Base-by-base conservation (phyloP, 2,329 filamentous ascomycete species). In the Colletotrichum graminicola region DNA sequence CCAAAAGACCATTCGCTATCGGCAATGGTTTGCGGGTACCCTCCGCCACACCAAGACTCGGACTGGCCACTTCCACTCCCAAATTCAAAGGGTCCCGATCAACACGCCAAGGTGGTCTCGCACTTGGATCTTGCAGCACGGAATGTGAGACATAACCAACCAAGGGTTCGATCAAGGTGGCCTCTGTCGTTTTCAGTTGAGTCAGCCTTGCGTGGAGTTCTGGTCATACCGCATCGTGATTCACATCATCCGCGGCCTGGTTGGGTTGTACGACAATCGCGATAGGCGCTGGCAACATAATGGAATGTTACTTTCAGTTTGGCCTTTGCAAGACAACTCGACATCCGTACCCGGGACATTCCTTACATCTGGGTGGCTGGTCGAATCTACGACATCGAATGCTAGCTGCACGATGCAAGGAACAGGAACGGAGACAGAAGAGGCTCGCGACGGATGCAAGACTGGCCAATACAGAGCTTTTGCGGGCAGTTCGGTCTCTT, bases 121-220 rank as follows among this genome's bases (percentile, higher is more conserved):
- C 55, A 29, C 67, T 66, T 55, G 60, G 55, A 67, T 70, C 56
- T 71, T 64, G 56, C 67, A 57, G 57, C 43, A 43, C 43, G 56
- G 51, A 32, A 34, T 39, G 36, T 68, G 52, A 68, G 68, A 71
- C 65, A 71, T 14, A 29, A 12, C 34, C 23, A 36, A 62, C 59
- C 32, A 18, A 5, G 8, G 45, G 39, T 51, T 47, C 5, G 43
- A 29, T 21, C 32, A 52, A 62, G 21, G 52, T 41, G 23, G 16
- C 23, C 45, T 21, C 18, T 18, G 56, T 49, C 16, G 39, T n/a
- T 55, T 61, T 51, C 54, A 18, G 43, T 16, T 11, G 52, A 36
- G 43, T 23, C 52, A 43, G 34, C 47, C 47, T 51, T 63, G n/a
- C 12, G 60, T 32, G 5, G 36, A 32, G 29, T 34, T 34, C 7